Evolutionary conservation across 2,329 filamentous ascomycete species (phyloP).

Genomic region (Fusarium tupiense): DNA sequence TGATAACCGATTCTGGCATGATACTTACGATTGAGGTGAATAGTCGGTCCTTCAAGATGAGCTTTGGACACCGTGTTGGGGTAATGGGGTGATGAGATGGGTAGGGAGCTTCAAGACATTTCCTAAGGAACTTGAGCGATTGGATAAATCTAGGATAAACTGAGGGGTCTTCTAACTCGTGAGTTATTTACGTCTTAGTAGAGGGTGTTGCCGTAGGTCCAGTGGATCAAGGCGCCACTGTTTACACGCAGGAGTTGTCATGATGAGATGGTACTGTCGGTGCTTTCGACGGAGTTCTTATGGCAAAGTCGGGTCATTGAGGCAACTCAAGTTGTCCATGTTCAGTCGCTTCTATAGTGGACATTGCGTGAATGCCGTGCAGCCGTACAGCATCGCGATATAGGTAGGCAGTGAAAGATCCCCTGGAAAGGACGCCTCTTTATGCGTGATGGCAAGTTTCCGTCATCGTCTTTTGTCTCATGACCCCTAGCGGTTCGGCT

Average conservation of each 20-base stretch:
- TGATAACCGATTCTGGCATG: constrained; percentile 4
- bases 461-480: not conserved
- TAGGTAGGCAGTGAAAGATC: not conserved
- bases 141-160: not conserved
- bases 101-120: not conserved
- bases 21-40: not conserved
- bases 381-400: not conserved
- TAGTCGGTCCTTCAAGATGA: not conserved
- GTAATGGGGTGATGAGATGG: not conserved
- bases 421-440: no score
- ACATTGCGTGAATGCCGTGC: not conserved
- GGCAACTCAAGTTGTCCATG: not conserved
- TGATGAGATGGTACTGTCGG: not conserved
- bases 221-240: not conserved
- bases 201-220: not conserved
- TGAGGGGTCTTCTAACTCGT: not conserved
- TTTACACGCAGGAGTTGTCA: not conserved
- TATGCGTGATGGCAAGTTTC: not conserved
- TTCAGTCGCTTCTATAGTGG: not conserved
- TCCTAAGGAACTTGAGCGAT: no score
- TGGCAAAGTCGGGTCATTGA: not conserved
- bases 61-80: not conserved
- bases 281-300: not conserved
- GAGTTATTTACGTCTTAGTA: fast-evolving
- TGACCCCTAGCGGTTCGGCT: not conserved